A percentile compares a stretch with the other conserved stretches of the same genome.
phyloP scores from a whole-genome alignment of 1,284 basidiomycete species.

The Laetiporus sulphureus region DNA sequence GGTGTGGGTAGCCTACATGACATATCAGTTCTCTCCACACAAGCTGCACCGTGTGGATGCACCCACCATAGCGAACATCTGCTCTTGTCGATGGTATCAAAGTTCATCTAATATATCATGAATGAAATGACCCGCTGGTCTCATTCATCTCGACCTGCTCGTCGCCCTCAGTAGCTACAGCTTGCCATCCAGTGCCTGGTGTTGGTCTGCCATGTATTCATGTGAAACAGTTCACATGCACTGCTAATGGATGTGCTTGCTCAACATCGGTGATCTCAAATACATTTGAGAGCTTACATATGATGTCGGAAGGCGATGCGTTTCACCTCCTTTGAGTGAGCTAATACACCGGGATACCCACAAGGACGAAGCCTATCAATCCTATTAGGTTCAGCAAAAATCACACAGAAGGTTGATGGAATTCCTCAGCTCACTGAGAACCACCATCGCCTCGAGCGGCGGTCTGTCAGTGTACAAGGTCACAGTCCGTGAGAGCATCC shows the following conservation, averaged over 20 bases:
- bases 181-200: conserved; percentile 62
- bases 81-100: too few species aligned
- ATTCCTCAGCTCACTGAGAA: conserved; percentile 55
- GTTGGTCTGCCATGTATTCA: conserved; percentile 44
- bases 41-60: too few species aligned
- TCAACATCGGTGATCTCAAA: too few species aligned
- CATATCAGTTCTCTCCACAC: background rate
- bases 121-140: conserved; percentile 17
- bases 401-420: background rate
- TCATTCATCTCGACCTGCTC: conserved; percentile 59
- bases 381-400: background rate
- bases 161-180: conserved; percentile 66
- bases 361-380: conserved; percentile 54
- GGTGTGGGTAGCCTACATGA: conserved; percentile 24
- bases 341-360: conserved; percentile 83
- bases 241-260: conserved; percentile 37
- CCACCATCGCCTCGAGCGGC: conserved; percentile 82
- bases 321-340: conserved; percentile 52
- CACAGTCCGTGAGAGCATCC: conserved; percentile 96
- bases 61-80: too few species aligned
- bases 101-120: too few species aligned
- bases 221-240: conserved; percentile 34
- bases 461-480: conserved; percentile 98
- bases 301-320: conserved; percentile 36
- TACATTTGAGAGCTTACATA: too few species aligned